These are phyloP conservation scores for Papiliotrema terrestris DNA, from an alignment of 1,284 basidiomycete species.

Conservation along the genomic window DNA sequence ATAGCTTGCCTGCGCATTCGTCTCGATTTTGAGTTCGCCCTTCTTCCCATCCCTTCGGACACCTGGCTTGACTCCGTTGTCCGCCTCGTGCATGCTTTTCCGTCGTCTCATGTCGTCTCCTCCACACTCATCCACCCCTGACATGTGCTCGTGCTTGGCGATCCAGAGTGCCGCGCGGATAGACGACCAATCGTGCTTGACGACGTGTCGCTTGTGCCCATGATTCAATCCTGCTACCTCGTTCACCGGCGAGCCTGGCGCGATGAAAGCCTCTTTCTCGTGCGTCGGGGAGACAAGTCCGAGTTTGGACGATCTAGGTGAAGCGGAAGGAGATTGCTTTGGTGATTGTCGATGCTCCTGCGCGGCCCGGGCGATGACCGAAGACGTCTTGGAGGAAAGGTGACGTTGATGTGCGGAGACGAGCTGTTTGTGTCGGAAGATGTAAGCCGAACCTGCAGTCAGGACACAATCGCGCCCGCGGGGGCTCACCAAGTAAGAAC, in stretches of 20 bases:
- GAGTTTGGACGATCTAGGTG: constrained; percentile 3
- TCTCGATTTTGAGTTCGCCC: background rate
- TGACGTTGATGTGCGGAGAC: constrained; percentile 34
- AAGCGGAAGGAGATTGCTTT: constrained; percentile 17
- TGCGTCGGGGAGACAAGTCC: constrained; percentile 1
- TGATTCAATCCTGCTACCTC: constrained; percentile 33
- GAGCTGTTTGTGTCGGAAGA: constrained; percentile 48
- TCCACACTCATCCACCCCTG: constrained; percentile 62
- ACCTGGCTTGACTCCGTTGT: background rate
- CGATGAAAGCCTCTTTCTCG: background rate
- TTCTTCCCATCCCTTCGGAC: background rate
- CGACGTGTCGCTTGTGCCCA: constrained; percentile 47
- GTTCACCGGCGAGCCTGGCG: background rate
- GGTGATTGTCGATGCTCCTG: constrained; percentile 14
- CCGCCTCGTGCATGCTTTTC: background rate
- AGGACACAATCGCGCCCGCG: background rate
- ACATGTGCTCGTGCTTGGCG: constrained; percentile 70
- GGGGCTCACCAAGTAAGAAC: constrained; percentile 69
- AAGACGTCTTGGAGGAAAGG: constrained; percentile 33
- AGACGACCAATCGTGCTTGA: constrained; percentile 51
- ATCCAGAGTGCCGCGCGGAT: constrained; percentile 62
- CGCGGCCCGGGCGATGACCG: constrained; percentile 29
- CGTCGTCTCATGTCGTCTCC: constrained; percentile 9
- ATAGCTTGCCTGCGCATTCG: constrained; percentile 7
- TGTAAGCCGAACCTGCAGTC: constrained; percentile 43